Base-by-base conservation (phyloP, 2,329 filamentous ascomycete genomes). In the Fusarium incarnatum region DNA sequence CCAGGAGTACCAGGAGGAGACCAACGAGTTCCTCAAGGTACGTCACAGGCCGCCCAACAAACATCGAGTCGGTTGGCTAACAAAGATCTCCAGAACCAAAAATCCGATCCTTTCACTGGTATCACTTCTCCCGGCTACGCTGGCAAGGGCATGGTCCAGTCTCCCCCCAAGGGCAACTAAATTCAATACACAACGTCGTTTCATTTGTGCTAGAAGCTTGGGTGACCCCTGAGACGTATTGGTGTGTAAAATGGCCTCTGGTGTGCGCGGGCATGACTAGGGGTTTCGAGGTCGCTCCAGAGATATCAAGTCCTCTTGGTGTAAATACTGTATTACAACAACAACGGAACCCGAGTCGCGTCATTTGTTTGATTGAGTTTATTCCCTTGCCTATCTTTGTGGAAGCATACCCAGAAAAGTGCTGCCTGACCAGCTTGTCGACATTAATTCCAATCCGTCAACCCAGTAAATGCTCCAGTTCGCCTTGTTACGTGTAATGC, bases 1-100 rank as follows among this genome's bases (percentile, higher is more conserved):
- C 85, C 92, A 93, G 87, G 96, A 99, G 84, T 98, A 92, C 89
- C 94, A 99, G 86, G 94, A 98, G 86, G 92, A 92, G 76, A 88
- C 91, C 75, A 97, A 99, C 84, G 96, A 98, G 86, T 96, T 92
- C 83, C 87, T 98, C 82, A 94, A 90, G 89, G 95, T 97, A 85
- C 50, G 72, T 64, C 37, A 7, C 47, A 20, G 32, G 20, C 3
- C 25, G 20, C 22, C 23, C 18, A 37, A n/a, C 6, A 56, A 23
- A 20, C 37, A 20, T 32, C 6, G 37, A 25, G 50, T 25, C 45
- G 42, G 6, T 16, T 18, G 20, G 44, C 72, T 76, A 63, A 74
- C 69, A 58, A 37, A 28, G 20, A 16, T 52, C 32, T n/a, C 80
- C 80, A 97, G 93, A 85, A 86, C 79, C 92, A 97, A 89, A 92